Percentiles rank a stretch among this genome's conserved stretches.
phyloP scores from a whole-genome alignment of 768 basidiomycete genomes.

The Roridomyces roridus region DNA sequence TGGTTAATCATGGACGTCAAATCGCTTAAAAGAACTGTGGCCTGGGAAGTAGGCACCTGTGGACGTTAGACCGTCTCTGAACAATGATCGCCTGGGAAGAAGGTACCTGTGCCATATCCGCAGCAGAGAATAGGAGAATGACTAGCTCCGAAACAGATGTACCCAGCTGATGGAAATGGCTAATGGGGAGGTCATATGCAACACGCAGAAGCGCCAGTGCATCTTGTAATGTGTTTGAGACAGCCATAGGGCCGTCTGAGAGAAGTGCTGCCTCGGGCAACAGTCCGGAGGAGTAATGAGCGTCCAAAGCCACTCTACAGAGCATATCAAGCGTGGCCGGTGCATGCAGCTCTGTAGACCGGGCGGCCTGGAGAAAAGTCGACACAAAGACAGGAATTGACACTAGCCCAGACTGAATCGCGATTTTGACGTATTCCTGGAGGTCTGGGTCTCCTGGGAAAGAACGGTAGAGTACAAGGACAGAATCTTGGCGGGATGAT shows the following conservation, averaged over 20 bases:
- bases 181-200: conserved; percentile 59
- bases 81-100: conserved; percentile 61
- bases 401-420: conserved; percentile 61
- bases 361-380: conserved; percentile 70
- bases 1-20: conserved; percentile 60
- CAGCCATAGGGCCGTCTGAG: conserved; percentile 52
- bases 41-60: conserved; percentile 66
- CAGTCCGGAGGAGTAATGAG: conserved; percentile 63
- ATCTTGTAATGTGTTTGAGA: conserved; percentile 65
- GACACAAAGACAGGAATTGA: conserved; percentile 66
- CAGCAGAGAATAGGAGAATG: conserved; percentile 63
- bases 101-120: conserved; percentile 68
- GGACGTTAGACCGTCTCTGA: no score
- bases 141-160: conserved; percentile 69
- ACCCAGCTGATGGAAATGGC: conserved; percentile 63
- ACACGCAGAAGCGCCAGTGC: conserved; percentile 64
- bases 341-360: conserved; percentile 67
- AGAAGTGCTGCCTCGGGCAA: conserved; percentile 62
- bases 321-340: conserved; percentile 73
- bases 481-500: conserved; percentile 60
- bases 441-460: conserved; percentile 76
- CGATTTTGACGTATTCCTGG: conserved; percentile 67
- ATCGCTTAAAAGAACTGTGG: conserved; percentile 54
- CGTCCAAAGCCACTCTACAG: conserved; percentile 68
- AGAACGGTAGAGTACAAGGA: conserved; percentile 67